Percentiles rank a stretch among this genome's conserved stretches.
These are phyloP conservation scores for Colletotrichum liaoningense DNA, from an alignment of 2,329 filamentous ascomycete genomes.

Conservation along the genomic window DNA sequence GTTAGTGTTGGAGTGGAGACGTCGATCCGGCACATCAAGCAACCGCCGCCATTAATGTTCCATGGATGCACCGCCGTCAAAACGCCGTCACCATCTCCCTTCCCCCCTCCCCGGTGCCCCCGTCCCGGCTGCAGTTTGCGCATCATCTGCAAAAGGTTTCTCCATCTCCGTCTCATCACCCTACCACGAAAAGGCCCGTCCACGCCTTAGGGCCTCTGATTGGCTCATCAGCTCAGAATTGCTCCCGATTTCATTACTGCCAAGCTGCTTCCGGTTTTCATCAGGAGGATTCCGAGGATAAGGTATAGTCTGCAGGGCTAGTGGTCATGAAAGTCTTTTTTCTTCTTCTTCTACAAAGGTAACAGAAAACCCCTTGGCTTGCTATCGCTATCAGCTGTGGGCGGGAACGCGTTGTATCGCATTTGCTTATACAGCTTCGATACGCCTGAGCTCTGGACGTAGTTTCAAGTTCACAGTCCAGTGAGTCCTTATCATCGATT, in stretches of 20 bases:
- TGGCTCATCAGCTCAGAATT: not conserved
- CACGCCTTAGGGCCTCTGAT: not conserved
- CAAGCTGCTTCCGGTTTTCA: constrained; percentile 6
- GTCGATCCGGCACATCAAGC: constrained; percentile 22
- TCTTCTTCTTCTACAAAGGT: constrained; percentile 5
- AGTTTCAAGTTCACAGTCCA: not conserved
- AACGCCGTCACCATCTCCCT: not conserved
- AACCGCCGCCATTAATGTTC: constrained; percentile 5
- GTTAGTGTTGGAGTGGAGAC: constrained; percentile 5
- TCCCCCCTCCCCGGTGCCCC: not conserved
- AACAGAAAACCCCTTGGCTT: not conserved
- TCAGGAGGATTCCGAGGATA: not conserved
- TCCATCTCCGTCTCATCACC: constrained; percentile 12
- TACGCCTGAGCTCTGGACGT: not conserved
- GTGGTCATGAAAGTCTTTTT: constrained; percentile 22
- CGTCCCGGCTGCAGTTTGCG: not conserved
- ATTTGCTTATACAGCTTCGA: not conserved
- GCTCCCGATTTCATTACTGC: not conserved
- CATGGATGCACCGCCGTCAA: not conserved
- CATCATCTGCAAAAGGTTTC: constrained; percentile 13
- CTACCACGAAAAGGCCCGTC: not conserved
- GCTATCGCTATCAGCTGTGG: not conserved
- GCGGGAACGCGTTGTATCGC: not conserved
- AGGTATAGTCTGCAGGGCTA: not conserved
- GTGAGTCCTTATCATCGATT: not conserved